Conservation (phyloP, 192 early-diverging fungal genomes). For the Linnemannia exigua region DNA sequence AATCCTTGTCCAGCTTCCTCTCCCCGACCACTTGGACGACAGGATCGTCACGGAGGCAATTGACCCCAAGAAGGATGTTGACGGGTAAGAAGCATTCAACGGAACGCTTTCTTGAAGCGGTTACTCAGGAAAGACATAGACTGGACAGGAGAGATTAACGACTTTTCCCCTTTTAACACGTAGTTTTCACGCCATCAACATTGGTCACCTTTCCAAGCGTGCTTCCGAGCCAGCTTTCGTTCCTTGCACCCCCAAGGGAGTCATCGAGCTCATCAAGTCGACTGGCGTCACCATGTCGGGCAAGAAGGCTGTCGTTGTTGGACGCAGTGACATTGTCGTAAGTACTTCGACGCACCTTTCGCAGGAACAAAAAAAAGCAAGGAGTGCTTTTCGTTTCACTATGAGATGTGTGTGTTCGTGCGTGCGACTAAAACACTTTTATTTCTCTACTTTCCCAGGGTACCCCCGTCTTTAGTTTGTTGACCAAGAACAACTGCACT, state of each 20-base stretch:
- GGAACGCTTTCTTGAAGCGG: background rate
- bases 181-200: slow-evolving; percentile 96
- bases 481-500: slow-evolving; percentile 88
- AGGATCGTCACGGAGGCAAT: slow-evolving; percentile 88
- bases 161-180: background rate
- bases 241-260: slow-evolving; percentile 97
- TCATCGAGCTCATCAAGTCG: slow-evolving; percentile 87
- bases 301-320: slow-evolving; percentile 93
- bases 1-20: slow-evolving; percentile 95
- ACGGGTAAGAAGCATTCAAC: slow-evolving; percentile 75
- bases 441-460: slow-evolving; percentile 61
- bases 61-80: slow-evolving; percentile 93
- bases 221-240: slow-evolving; percentile 86
- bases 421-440: background rate
- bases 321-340: slow-evolving; percentile 97
- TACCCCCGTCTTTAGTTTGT: slow-evolving; percentile 87
- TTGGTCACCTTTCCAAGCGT: slow-evolving; percentile 91
- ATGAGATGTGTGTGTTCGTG: background rate
- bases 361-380: background rate
- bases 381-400: background rate
- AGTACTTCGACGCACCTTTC: background rate
- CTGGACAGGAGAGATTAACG: background rate
- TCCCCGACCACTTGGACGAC: slow-evolving; percentile 91
- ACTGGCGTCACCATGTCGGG: slow-evolving; percentile 80
- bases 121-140: background rate